Percentiles rank a stretch among this genome's conserved stretches.
Conservation (phyloP, 345 rosid species). For the Syzygium grande region DNA sequence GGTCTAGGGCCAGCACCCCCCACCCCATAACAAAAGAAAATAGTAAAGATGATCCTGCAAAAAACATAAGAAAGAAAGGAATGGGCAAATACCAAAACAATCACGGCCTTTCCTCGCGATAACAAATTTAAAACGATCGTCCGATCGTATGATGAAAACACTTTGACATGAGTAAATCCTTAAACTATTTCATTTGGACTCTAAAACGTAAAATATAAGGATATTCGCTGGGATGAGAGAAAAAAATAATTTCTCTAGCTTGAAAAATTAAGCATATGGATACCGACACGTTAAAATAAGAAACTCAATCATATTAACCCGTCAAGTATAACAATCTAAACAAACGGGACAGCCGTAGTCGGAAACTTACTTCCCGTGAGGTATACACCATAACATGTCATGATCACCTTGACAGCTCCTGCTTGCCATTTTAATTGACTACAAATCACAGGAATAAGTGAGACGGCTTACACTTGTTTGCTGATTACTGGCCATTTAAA, state of each 20-base stretch:
- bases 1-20: background rate
- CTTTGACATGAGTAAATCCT: too few species aligned
- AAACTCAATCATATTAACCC: rapidly evolving
- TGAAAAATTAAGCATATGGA: rapidly evolving
- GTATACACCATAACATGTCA: background rate
- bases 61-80: background rate
- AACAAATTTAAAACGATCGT: background rate
- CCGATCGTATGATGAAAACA: background rate
- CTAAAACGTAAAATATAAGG: too few species aligned
- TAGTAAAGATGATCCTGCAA: background rate
- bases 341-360: too few species aligned
- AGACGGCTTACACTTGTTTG: background rate
- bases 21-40: background rate
- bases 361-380: too few species aligned
- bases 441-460: background rate
- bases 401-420: background rate
- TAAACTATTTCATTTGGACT: too few species aligned
- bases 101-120: background rate
- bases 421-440: background rate
- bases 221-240: too few species aligned
- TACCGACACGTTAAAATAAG: too few species aligned
- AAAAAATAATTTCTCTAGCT: too few species aligned
- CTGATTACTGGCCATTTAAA: background rate
- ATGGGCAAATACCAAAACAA: background rate
- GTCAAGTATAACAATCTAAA: too few species aligned